Conservation (phyloP, 108 stramenopile species). For the Heterococcus sp. region DNA sequence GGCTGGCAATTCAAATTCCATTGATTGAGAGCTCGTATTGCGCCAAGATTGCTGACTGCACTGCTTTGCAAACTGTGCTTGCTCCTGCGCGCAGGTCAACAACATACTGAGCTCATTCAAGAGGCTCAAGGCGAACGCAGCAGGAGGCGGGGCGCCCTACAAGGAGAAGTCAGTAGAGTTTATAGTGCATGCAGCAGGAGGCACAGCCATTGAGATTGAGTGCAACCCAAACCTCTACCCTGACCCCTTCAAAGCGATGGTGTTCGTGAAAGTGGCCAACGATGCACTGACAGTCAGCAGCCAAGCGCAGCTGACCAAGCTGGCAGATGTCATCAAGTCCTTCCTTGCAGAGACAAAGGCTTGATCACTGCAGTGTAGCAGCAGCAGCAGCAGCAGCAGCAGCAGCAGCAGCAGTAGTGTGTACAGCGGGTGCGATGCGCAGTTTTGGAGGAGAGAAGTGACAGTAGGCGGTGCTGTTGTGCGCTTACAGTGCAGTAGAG, state of each 20-base stretch:
- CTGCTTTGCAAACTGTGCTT: no score
- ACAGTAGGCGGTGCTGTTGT: no score
- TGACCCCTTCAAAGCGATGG: conserved; percentile 45
- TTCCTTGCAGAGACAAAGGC: conserved; percentile 12
- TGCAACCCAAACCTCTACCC: conserved; percentile 52
- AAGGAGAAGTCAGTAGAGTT: conserved; percentile 29
- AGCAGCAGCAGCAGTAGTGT: no score
- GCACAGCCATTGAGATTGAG: conserved; percentile 26
- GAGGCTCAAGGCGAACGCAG: conserved; percentile 38
- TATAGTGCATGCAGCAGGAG: background rate
- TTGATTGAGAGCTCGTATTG: background rate
- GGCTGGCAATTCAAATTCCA: background rate
- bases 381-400: background rate
- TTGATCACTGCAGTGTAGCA: background rate
- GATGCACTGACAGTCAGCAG: conserved; percentile 38
- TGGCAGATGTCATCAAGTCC: conserved; percentile 44
- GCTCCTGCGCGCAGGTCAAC: conserved; percentile 12
- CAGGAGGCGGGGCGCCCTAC: conserved; percentile 32
- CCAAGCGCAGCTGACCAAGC: conserved; percentile 42
- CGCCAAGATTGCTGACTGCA: no score
- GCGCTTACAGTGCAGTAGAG: no score
- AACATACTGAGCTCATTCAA: conserved; percentile 34
- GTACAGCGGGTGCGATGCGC: no score
- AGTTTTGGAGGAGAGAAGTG: no score
- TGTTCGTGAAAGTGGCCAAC: conserved; percentile 37